Conservation (phyloP, 495 filamentous ascomycete species). For the Aspergillus ostianus region DNA sequence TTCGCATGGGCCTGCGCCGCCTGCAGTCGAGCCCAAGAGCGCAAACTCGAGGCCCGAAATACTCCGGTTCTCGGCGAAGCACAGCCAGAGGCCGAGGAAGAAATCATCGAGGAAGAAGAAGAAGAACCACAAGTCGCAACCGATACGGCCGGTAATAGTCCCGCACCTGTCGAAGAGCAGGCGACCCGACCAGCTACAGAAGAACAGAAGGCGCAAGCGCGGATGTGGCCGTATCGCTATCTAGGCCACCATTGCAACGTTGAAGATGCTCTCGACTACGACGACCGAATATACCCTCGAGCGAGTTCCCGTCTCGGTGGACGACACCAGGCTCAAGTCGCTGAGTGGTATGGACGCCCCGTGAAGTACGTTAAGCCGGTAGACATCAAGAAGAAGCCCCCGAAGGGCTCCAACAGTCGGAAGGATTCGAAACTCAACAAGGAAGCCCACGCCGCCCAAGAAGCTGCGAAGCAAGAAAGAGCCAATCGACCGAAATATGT, state of each 20-base stretch:
- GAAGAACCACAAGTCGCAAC: constrained; percentile 54
- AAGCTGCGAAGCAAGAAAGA: constrained; percentile 72
- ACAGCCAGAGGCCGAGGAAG: constrained; percentile 69
- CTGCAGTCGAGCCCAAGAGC: constrained; percentile 91
- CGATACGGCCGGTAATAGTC: constrained; percentile 57
- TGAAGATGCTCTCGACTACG: constrained; percentile 95
- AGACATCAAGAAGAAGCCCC: constrained; percentile 76
- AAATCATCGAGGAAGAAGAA: constrained; percentile 73
- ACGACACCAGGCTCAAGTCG: constrained; percentile 85
- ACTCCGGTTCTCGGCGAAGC: constrained; percentile 63
- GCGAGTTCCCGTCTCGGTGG: constrained; percentile 91
- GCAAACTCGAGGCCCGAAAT: constrained; percentile 85
- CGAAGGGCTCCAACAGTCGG: constrained; percentile 60
- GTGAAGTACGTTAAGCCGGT: constrained; percentile 86
- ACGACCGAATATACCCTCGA: constrained; percentile 95
- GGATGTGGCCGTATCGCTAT: constrained; percentile 95
- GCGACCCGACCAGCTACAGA: constrained; percentile 69
- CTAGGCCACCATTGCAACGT: constrained; percentile 93
- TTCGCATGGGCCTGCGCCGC: constrained; percentile 98
- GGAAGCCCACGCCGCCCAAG: constrained; percentile 72
- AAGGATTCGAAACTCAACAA: constrained; percentile 72
- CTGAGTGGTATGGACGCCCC: constrained; percentile 77
- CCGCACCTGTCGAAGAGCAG: constrained; percentile 51
- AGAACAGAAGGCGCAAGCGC: constrained; percentile 88
- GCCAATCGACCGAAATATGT: constrained; percentile 89